Evolutionary conservation across 352 stramenopile species (phyloP).

Genomic region (Globisporangium cylindrosporum): DNA sequence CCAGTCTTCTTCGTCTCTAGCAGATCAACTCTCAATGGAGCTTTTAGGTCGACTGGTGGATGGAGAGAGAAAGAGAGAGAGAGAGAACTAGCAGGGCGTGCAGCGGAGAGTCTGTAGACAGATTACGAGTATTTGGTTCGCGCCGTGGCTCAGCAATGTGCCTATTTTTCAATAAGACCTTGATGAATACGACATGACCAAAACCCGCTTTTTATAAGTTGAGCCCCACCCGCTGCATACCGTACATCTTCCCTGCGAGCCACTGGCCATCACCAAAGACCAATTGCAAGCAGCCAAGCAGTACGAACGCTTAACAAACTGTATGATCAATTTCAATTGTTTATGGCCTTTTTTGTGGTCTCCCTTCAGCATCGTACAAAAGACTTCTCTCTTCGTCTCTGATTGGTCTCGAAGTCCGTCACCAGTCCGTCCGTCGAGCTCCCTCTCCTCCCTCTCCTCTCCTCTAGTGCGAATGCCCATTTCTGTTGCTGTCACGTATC

Average conservation of each 20-base stretch:
- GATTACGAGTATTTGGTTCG: conserved; percentile 5
- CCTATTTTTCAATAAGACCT: conserved; percentile 17
- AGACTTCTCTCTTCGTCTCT: neutral
- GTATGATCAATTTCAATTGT: neutral
- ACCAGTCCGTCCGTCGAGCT: neutral
- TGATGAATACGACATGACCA: conserved; percentile 30
- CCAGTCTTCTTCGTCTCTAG: neutral
- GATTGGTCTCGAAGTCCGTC: neutral
- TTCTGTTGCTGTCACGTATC: conserved; percentile 2
- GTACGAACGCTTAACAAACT: neutral
- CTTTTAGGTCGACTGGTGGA: neutral
- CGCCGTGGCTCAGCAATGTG: neutral
- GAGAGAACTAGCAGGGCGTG: neutral
- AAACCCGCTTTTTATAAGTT: conserved; percentile 12
- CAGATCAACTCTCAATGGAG: neutral
- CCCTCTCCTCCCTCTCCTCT: neutral
- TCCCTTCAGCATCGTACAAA: neutral
- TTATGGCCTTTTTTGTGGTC: neutral
- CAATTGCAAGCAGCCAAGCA: neutral
- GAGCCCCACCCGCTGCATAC: neutral
- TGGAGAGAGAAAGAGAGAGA: neutral
- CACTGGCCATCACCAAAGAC: neutral
- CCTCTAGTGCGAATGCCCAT: conserved; percentile 1
- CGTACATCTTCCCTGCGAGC: neutral
- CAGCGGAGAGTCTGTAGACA: neutral